Conservation (phyloP, 2,329 filamentous ascomycete species). For the Colletotrichum godetiae region DNA sequence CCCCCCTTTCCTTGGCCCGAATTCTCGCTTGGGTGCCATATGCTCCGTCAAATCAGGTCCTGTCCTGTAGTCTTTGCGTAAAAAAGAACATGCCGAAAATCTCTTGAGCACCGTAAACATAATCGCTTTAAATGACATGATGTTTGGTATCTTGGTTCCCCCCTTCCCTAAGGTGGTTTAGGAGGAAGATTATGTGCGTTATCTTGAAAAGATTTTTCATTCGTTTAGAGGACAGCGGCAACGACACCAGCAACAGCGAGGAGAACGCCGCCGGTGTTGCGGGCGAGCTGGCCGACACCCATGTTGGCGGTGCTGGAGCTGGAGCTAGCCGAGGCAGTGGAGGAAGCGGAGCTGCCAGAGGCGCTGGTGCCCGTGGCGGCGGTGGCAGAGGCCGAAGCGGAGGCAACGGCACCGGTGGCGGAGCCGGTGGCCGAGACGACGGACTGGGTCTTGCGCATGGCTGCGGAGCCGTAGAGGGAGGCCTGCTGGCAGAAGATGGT, state of each 20-base stretch:
- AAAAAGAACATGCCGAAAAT: not conserved
- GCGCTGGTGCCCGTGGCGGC: slow-evolving; percentile 37
- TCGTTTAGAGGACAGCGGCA: slow-evolving; percentile 49
- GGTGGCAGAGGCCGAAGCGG: slow-evolving; percentile 38
- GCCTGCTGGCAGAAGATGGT: slow-evolving; percentile 58
- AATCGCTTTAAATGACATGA: slow-evolving; percentile 7
- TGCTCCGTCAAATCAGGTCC: not conserved
- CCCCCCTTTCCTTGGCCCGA: not conserved
- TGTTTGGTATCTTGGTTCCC: not conserved
- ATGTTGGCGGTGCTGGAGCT: slow-evolving; percentile 38
- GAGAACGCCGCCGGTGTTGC: slow-evolving; percentile 47
- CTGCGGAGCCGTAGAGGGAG: slow-evolving; percentile 53
- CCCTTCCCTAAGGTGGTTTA: not conserved
- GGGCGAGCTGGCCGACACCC: slow-evolving; percentile 44
- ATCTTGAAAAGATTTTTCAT: not conserved
- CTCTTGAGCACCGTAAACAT: not conserved
- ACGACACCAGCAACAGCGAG: slow-evolving; percentile 51
- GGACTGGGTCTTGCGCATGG: slow-evolving; percentile 38
- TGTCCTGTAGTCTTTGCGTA: not conserved
- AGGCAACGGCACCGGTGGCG: slow-evolving; percentile 37
- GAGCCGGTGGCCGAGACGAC: slow-evolving; percentile 40
- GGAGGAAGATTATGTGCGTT: not conserved
- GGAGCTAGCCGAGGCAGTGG: slow-evolving; percentile 36
- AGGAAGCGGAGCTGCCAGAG: slow-evolving; percentile 31
- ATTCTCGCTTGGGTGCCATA: not conserved